Evolutionary conservation across 192 early-diverging fungal genomes (phyloP), one percentile per base, ranked within the genome.

Genomic region (Geosiphon pyriformis): DNA sequence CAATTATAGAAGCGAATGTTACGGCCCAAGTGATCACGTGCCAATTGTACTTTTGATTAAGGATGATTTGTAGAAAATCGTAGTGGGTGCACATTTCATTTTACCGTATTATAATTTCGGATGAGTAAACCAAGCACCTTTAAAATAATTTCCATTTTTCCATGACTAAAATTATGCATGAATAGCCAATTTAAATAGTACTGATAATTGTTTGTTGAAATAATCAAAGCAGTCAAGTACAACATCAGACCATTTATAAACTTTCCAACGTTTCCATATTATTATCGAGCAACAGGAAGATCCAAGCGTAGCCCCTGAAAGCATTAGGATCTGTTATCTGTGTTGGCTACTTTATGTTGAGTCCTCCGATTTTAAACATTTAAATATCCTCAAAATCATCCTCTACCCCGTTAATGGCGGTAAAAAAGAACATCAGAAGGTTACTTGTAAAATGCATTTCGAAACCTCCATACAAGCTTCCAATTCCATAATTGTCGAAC

Each of bases 1-100:
- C n/a, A n/a, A n/a, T n/a, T n/a, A 59, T 59, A 59, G 56, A 30
- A 59, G 56, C 10, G 76, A 92, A 65, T 83, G 80, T 51, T 95
- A 91, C 70, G 93, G 93, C 3, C 90, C 92, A 22, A 92, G 90
- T 78, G 93, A 94, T 67, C 93, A 94, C 72, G 84, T 92, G 11
- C 93, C 93, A 23, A 59, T 94, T 46, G 83, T 88, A 35, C 50
- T 92, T 48, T 72, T 80, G 25, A 65, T 89, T 18, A 82, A 78
- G 32, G 78, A 64, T 10, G 55, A 59, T 11, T 56, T 65, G 52
- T 74, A 61, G 33, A 46, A 46, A 23, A 29, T 48, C 22, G 34
- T 34, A 32, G 11, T 59, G 20, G 18, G 2, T 34, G 1, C 30
- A 3, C 20, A 59, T 11, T 34, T 30, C 22, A 26, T 31, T 32